phyloP scores from a whole-genome alignment of 2,329 filamentous ascomycete species.

The Exophiala mesophila region DNA sequence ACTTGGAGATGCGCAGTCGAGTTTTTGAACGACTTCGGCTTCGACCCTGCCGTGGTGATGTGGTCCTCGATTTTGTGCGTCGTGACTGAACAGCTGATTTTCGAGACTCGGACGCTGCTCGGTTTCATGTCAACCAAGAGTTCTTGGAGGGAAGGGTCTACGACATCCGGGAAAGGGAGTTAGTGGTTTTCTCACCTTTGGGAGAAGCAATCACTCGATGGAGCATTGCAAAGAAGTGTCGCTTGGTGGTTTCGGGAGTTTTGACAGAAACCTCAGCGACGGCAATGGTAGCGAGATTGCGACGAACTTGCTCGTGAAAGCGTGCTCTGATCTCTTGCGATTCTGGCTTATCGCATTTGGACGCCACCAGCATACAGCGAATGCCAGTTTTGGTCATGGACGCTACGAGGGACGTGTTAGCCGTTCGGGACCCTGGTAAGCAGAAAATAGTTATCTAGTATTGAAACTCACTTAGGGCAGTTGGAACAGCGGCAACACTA shows the following conservation, averaged over 20 bases:
- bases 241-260: conserved; percentile 66
- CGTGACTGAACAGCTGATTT: too few species aligned
- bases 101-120: too few species aligned
- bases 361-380: conserved; percentile 76
- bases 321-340: conserved; percentile 67
- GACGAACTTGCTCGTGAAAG: conserved; percentile 60
- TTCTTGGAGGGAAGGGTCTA: too few species aligned
- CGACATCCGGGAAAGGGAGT: too few species aligned
- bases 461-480: conserved; percentile 66
- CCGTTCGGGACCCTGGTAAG: neutral
- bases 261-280: conserved; percentile 69
- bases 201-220: conserved; percentile 63
- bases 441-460: neutral
- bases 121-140: too few species aligned
- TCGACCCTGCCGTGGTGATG: conserved; percentile 18
- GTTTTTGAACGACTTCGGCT: conserved; percentile 22
- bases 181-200: conserved; percentile 70
- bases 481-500: conserved; percentile 68
- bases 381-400: conserved; percentile 23
- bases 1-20: conserved; percentile 18
- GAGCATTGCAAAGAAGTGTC: conserved; percentile 71
- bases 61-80: conserved; percentile 10
- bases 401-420: conserved; percentile 4
- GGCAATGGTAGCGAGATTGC: conserved; percentile 59
- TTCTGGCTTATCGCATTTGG: conserved; percentile 78